A percentile compares a stretch with the other conserved stretches of the same genome.
Evolutionary conservation across 345 rosid species (phyloP).

Genomic region (Streptanthus diversifolius): DNA sequence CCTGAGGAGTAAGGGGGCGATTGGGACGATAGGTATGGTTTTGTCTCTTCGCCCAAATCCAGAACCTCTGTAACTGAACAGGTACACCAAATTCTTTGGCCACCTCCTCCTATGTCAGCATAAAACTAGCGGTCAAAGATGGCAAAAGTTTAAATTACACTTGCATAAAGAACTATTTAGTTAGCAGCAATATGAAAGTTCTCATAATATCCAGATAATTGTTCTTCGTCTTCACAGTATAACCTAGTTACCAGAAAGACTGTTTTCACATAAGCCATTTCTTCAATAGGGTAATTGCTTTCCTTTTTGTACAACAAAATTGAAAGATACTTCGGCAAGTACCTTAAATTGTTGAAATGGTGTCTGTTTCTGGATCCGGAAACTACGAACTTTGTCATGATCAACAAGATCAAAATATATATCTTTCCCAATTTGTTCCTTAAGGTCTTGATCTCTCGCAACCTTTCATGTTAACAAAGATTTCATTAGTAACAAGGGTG

Average conservation of each 20-base stretch:
- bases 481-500: constrained; percentile 8
- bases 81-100: constrained; percentile 88
- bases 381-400: constrained; percentile 89
- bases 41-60: constrained; percentile 97
- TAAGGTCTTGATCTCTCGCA: constrained; percentile 84
- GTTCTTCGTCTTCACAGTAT: neutral
- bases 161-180: neutral
- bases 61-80: constrained; percentile 80
- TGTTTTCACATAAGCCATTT: neutral
- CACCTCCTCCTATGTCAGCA: constrained; percentile 71
- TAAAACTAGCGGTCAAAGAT: constrained; percentile 3
- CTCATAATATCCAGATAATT: neutral
- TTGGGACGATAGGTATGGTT: constrained; percentile 93
- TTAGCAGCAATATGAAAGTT: neutral
- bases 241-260: neutral
- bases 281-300: neutral
- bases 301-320: neutral
- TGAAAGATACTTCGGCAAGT: constrained; percentile 4
- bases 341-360: constrained; percentile 83
- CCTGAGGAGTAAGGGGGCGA: constrained; percentile 68
- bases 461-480: constrained; percentile 45
- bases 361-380: constrained; percentile 83
- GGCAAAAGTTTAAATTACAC: neutral
- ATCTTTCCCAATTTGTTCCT: constrained; percentile 86
- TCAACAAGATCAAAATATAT: constrained; percentile 93